These are phyloP conservation scores for Phytophthora brassicae DNA, from an alignment of 352 stramenopile genomes.

Conservation along the genomic window DNA sequence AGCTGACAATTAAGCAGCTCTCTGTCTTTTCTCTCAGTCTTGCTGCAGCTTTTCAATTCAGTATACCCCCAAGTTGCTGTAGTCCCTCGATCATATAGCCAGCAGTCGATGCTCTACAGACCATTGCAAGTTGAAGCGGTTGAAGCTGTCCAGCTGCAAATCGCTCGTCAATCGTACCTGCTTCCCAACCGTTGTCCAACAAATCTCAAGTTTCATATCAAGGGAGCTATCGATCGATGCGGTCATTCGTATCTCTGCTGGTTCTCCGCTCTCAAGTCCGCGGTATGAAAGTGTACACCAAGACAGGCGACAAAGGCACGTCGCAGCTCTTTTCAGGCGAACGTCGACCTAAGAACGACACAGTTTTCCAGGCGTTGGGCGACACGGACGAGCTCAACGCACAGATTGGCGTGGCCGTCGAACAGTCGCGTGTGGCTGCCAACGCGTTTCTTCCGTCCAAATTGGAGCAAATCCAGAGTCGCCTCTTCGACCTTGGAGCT, in stretches of 20 bases:
- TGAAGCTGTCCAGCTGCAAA: no score
- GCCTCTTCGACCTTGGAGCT: conserved; percentile 90
- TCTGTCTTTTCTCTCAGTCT: no score
- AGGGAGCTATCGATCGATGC: background rate
- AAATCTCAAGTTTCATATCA: background rate
- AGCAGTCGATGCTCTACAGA: no score
- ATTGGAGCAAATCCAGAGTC: conserved; percentile 88
- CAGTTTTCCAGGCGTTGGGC: conserved; percentile 88
- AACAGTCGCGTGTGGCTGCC: conserved; percentile 40
- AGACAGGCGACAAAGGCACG: conserved; percentile 91
- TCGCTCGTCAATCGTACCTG: conserved; percentile 1
- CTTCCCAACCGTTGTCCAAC: background rate
- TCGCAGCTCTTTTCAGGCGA: conserved; percentile 92
- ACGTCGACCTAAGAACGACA: conserved; percentile 83
- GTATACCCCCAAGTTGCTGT: no score
- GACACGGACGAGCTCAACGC: conserved; percentile 92
- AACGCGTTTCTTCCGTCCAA: conserved; percentile 56
- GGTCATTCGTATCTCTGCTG: conserved; percentile 2
- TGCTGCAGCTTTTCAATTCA: no score
- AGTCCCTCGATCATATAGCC: no score
- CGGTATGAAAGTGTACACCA: conserved; percentile 91
- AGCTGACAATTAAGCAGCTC: no score
- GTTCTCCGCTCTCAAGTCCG: conserved; percentile 8
- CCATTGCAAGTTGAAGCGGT: no score
- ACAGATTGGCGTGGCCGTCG: conserved; percentile 64